Evolutionary conservation across 495 filamentous ascomycete species (phyloP), one percentile per base, ranked within the genome.

Genomic region (Amorphotheca resinae): DNA sequence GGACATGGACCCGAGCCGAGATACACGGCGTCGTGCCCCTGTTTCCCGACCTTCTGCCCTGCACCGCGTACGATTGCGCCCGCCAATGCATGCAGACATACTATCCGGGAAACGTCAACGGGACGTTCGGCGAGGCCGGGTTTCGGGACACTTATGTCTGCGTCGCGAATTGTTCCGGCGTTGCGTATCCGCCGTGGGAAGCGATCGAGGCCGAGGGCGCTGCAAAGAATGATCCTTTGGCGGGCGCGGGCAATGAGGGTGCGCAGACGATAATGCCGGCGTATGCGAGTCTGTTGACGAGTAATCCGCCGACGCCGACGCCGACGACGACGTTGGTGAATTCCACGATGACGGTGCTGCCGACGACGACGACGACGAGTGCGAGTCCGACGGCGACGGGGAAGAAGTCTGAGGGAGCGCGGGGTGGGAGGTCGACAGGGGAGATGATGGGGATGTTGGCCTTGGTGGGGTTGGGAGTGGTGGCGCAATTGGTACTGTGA

Each of bases 51-150:
- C 34, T 25, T 14, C 39, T 57, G 12, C 54, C 54, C 4, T 57
- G 54, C 41, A 28, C 38, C 4, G 37, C 48, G 1, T 57, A 52
- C 37, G 38, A 47, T 22, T 57, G 54, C 40, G 54, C 46, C 4
- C 25, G 54, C 17, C 20, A 49, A 4, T 57, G 54, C 40, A 48
- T 38, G 15, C 30, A 49, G 26, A 33, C 40, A 6, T 18, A 23
- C 34, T 57, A 46, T 44, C 51, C 51, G 25, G 15, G 9, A 8
- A 22, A 25, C n/a, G 40, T 48, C 36, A 30, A 43, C 18, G 38
- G 15, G 16, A 42, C 50, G 25, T n/a, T n/a, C n/a, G n/a, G n/a
- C n/a, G 25, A 28, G 11, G 22, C 23, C 9, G 51, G 48, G 1
- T 41, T 46, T 15, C 26, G 34, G 6, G 35, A 21, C 9, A 51